A percentile compares a stretch with the other conserved stretches of the same genome.
phyloP scores from a whole-genome alignment of 1,284 basidiomycete genomes.

The Heterobasidion annosum region DNA sequence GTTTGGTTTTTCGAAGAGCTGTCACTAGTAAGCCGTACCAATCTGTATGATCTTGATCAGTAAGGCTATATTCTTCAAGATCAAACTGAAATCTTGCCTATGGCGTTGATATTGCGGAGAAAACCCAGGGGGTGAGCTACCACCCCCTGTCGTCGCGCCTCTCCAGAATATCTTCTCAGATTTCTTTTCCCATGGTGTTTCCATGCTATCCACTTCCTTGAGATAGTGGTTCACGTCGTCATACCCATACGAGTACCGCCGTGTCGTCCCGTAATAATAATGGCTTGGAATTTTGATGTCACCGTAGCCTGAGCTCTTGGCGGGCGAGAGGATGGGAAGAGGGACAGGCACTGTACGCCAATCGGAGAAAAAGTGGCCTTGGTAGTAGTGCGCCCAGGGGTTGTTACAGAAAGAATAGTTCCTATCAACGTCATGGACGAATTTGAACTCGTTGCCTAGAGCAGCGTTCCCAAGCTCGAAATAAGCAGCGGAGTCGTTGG shows the following conservation, averaged over 20 bases:
- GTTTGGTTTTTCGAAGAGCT: constrained; percentile 47
- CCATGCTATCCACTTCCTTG: constrained; percentile 72
- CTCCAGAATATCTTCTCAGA: constrained; percentile 73
- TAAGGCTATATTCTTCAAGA: background rate
- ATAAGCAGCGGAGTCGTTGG: constrained; percentile 20
- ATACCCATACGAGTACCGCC: constrained; percentile 86
- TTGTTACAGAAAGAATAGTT: constrained; percentile 70
- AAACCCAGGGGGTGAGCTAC: constrained; percentile 80
- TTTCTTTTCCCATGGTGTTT: constrained; percentile 77
- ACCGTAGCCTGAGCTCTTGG: constrained; percentile 73
- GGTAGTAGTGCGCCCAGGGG: constrained; percentile 77
- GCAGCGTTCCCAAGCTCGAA: constrained; percentile 9
- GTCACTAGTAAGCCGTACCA: constrained; percentile 74
- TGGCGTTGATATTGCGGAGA: constrained; percentile 83
- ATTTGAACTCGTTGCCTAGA: constrained; percentile 50
- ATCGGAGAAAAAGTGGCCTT: constrained; percentile 94
- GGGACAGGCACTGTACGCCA: constrained; percentile 81
- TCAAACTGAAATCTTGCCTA: constrained; percentile 34
- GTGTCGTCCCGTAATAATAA: constrained; percentile 83
- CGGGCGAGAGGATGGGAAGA: constrained; percentile 88
- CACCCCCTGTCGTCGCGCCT: constrained; percentile 89
- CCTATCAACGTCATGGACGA: constrained; percentile 49
- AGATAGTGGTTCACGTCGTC: constrained; percentile 65
- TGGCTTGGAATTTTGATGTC: constrained; percentile 92
- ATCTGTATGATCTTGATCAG: constrained; percentile 29